These are phyloP conservation scores for Monosporascus sp. DNA, from an alignment of 2,329 filamentous ascomycete species.

Conservation along the genomic window DNA sequence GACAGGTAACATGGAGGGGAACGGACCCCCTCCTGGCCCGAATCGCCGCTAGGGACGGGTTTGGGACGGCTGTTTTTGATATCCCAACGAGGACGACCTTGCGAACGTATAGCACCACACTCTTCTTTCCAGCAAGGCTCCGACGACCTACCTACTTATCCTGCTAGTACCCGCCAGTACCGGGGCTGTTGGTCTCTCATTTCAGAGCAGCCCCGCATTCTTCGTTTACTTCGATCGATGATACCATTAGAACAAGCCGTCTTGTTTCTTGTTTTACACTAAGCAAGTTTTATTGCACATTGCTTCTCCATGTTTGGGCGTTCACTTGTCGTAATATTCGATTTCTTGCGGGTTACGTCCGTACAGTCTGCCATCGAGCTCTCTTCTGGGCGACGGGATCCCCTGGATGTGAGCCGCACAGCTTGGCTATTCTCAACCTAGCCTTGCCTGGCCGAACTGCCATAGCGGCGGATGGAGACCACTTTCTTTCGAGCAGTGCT, in stretches of 20 bases:
- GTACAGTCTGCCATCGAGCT: conserved; percentile 4
- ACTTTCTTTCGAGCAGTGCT: no score
- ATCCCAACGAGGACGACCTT: neutral
- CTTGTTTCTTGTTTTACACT: conserved; percentile 14
- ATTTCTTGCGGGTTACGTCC: neutral
- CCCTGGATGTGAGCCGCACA: conserved; percentile 11
- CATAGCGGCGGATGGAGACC: no score
- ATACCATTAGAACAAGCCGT: conserved; percentile 29
- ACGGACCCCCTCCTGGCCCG: conserved; percentile 23
- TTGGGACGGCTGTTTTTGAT: conserved; percentile 7
- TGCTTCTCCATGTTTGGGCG: conserved; percentile 9
- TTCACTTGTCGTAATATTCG: conserved; percentile 8
- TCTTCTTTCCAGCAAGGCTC: neutral
- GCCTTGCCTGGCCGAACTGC: no score
- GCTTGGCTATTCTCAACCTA: conserved; percentile 15
- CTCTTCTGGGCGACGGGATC: conserved; percentile 13
- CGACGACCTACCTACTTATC: conserved; percentile 2
- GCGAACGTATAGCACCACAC: neutral
- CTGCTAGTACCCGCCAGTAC: conserved; percentile 3
- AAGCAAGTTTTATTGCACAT: conserved; percentile 16
- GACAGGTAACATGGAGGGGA: conserved; percentile 74
- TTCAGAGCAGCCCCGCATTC: conserved; percentile 15
- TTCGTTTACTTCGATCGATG: conserved; percentile 21
- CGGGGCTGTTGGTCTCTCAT: conserved; percentile 5
- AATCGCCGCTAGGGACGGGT: conserved; percentile 30